Percentiles rank a stretch among this genome's conserved stretches.
Conservation (phyloP, 495 filamentous ascomycete species). For the Amorphotheca resinae region DNA sequence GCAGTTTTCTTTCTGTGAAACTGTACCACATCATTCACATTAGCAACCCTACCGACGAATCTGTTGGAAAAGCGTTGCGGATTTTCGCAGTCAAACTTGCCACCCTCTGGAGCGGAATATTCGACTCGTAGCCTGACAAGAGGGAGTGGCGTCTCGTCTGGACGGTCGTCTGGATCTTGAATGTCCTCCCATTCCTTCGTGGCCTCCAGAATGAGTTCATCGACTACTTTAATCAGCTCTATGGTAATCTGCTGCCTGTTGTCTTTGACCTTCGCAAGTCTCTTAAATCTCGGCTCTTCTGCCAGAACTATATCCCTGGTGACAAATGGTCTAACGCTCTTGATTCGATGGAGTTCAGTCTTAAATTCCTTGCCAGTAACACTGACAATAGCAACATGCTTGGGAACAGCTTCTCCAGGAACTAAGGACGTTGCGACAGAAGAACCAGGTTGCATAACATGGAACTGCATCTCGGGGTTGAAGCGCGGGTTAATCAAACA, state of each 20-base stretch:
- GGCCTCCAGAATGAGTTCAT: slow-evolving; percentile 78
- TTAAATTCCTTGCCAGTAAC: slow-evolving; percentile 74
- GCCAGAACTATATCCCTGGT: slow-evolving; percentile 71
- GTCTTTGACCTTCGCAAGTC: slow-evolving; percentile 64
- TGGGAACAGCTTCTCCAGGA: slow-evolving; percentile 80
- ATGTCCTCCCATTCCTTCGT: slow-evolving; percentile 63
- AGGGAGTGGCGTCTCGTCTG: slow-evolving; percentile 51
- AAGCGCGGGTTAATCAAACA: slow-evolving; percentile 72
- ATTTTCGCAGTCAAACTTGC: slow-evolving; percentile 83
- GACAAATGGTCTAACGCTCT: slow-evolving; percentile 81
- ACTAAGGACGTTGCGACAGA: slow-evolving; percentile 89
- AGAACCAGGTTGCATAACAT: slow-evolving; percentile 95
- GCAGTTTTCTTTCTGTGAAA: slow-evolving; percentile 76
- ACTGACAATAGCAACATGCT: slow-evolving; percentile 77
- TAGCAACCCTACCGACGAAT: slow-evolving; percentile 82
- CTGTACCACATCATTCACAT: slow-evolving; percentile 85
- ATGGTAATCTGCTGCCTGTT: slow-evolving; percentile 70
- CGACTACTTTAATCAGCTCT: slow-evolving; percentile 62
- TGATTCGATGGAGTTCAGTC: slow-evolving; percentile 70
- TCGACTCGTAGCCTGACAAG: slow-evolving; percentile 86
- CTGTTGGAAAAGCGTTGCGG: slow-evolving; percentile 94
- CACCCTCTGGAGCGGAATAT: slow-evolving; percentile 75
- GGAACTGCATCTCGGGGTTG: slow-evolving; percentile 79
- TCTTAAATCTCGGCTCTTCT: slow-evolving; percentile 63
- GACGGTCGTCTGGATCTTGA: slow-evolving; percentile 43